phyloP scores from a whole-genome alignment of 768 basidiomycete species.

The Tephrocybe rancida region DNA sequence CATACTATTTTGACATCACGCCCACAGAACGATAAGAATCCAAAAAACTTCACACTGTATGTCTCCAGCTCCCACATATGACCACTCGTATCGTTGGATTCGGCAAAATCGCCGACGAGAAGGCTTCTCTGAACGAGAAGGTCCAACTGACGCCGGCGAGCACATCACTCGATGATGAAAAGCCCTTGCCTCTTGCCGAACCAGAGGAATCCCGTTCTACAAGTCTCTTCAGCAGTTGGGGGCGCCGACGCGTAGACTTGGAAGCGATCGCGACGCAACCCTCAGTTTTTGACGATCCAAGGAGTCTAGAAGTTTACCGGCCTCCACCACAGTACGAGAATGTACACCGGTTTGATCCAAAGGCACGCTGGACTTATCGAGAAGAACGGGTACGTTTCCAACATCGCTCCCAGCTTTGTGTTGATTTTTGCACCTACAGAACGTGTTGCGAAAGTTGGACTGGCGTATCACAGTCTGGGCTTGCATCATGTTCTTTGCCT shows the following conservation, averaged over 20 bases:
- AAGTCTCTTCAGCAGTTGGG: constrained; percentile 33
- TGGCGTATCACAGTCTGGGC: constrained; percentile 62
- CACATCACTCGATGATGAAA: background rate
- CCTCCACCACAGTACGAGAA: constrained; percentile 62
- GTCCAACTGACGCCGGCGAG: background rate
- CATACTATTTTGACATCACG: background rate
- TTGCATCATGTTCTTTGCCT: constrained; percentile 62
- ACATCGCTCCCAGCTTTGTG: background rate
- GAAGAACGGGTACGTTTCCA: constrained; percentile 54
- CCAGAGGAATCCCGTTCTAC: constrained; percentile 19
- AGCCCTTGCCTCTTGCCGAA: background rate
- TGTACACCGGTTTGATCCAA: constrained; percentile 62
- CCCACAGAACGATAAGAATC: constrained; percentile 6
- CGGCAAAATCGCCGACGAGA: constrained; percentile 14
- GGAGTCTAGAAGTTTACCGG: constrained; percentile 48
- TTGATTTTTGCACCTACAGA: constrained; percentile 26
- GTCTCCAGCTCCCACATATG: constrained; percentile 10
- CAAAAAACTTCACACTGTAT: background rate
- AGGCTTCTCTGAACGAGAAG: constrained; percentile 22
- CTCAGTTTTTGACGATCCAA: constrained; percentile 64
- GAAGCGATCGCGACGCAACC: constrained; percentile 61
- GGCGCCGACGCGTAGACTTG: constrained; percentile 33
- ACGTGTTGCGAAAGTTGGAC: constrained; percentile 62
- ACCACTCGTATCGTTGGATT: constrained; percentile 15
- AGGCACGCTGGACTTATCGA: constrained; percentile 70